Base-by-base conservation (phyloP, 371 early-diverging fungal genomes). In the Apophysomyces variabilis region DNA sequence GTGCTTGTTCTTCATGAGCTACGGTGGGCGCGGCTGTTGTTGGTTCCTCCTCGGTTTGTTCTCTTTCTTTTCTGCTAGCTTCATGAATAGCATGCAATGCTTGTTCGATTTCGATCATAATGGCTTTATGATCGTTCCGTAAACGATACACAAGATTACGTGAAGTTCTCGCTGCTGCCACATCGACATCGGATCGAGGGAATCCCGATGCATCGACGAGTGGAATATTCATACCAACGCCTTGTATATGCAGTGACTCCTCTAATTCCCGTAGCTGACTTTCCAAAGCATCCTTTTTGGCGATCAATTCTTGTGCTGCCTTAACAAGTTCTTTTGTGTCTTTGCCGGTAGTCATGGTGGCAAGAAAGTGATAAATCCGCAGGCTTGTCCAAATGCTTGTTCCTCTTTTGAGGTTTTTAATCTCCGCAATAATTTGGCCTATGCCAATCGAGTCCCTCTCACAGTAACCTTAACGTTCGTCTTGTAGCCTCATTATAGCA, bases 171-270 rank as follows among this genome's bases (percentile, higher is more conserved):
- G 73, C 85, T 1, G 89, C 78, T 36, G 88, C 90, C 0, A 97
- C 84, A 70, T 97, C 97, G 13, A 97, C 74, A 76, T 96, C 96
- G 13, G 90, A 77, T 32, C 95, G 85, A 5, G 97, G 97, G 69
- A 92, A 97, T 0, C 96, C 96, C 9, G 82, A 73, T 3, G 66
- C 43, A 71, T 95, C 96, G 3, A 95, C 82, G 37, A 97, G 83
- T 5, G 89, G 79, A 18, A 88, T 89, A 4, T 82, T 77, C 87
- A 93, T 89, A 47, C 87, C 88, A 4, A 92, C 88, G 47, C 88
- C 87, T 66, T 93, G 90, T 76, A 74, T 69, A 9, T 66, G 64
- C 9, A 91, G 78, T 11, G 83, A 74, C 6, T 75, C 75, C 56
- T 90, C 85, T 1, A 85, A 69, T 14, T 80, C 79, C 18, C 72